Percentiles rank a stretch among this genome's conserved stretches.
These are phyloP conservation scores for Leishmania amazonensis DNA, from an alignment of 208 protist genomes.

Conservation along the genomic window DNA sequence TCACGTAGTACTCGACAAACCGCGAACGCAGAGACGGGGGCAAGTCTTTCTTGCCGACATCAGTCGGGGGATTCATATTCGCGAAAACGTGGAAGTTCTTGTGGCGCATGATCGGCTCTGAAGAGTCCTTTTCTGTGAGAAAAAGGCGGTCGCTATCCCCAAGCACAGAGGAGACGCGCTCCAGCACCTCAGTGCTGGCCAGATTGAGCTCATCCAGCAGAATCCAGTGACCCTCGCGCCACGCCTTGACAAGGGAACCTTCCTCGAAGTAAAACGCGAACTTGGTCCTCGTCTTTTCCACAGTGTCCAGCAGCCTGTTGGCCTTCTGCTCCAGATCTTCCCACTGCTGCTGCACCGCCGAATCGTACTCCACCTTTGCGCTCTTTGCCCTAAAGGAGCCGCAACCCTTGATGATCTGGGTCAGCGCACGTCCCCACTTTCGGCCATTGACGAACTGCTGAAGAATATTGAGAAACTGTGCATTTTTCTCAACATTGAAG, in stretches of 20 bases:
- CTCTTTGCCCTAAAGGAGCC: conserved; percentile 68
- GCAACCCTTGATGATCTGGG: conserved; percentile 82
- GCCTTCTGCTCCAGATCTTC: conserved; percentile 44
- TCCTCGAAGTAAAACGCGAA: conserved; percentile 99
- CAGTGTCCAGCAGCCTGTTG: conserved; percentile 56
- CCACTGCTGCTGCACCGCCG: conserved; percentile 53
- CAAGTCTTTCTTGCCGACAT: conserved; percentile 99
- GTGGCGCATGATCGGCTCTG: conserved; percentile 87
- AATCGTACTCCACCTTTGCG: conserved; percentile 25
- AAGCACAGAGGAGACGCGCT: conserved; percentile 95
- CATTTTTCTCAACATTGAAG: conserved; percentile 91
- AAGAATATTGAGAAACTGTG: conserved; percentile 74
- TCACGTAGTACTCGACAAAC: conserved; percentile 99
- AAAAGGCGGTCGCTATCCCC: conserved; percentile 91
- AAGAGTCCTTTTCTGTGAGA: conserved; percentile 74
- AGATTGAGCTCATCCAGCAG: conserved; percentile 99
- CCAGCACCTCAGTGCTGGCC: conserved; percentile 97
- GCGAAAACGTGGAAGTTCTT: conserved; percentile 99
- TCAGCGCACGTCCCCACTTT: conserved; percentile 56
- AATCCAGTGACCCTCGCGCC: conserved; percentile 98
- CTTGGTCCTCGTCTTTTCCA: conserved; percentile 55
- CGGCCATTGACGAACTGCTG: conserved; percentile 65
- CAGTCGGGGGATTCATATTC: conserved; percentile 99
- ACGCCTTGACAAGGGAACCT: conserved; percentile 95
- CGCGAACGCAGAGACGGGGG: conserved; percentile 92